Conservation (phyloP, 495 filamentous ascomycete species). For the Chaetomidium leptoderma region DNA sequence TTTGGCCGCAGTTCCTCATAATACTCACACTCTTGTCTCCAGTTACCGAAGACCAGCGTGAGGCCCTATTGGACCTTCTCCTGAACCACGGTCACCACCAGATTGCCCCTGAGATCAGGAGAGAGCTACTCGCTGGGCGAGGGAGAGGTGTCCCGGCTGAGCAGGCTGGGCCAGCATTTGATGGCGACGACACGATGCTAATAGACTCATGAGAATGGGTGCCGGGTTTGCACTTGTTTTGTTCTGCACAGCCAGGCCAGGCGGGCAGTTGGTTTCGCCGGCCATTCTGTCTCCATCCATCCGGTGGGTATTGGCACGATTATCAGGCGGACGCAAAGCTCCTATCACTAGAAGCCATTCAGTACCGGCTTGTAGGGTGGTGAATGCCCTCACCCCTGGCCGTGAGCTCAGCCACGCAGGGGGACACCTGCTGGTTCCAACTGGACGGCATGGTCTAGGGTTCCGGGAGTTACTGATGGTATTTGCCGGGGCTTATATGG, state of each 20-base stretch:
- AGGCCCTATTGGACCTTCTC: conserved; percentile 86
- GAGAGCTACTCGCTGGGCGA: conserved; percentile 84
- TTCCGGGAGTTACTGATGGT: no score
- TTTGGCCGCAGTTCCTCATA: background rate
- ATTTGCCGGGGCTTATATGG: no score
- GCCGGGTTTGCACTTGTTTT: background rate
- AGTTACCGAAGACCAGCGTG: conserved; percentile 65
- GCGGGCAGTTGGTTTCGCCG: background rate
- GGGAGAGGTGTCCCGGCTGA: conserved; percentile 70
- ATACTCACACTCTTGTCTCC: background rate
- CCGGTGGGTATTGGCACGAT: background rate
- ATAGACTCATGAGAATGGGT: conserved; percentile 40
- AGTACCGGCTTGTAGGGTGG: background rate
- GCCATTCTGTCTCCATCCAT: background rate
- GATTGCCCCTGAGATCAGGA: conserved; percentile 86
- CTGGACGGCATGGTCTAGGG: background rate
- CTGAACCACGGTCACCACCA: conserved; percentile 78
- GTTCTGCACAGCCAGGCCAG: background rate
- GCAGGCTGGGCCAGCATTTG: conserved; percentile 47
- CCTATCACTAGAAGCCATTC: background rate
- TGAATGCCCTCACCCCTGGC: background rate
- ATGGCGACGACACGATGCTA: conserved; percentile 93
- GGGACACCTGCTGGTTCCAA: background rate
- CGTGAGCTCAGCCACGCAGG: background rate
- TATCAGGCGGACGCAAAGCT: background rate